Conservation (phyloP, 495 filamentous ascomycete species). For the Xylaria curta region DNA sequence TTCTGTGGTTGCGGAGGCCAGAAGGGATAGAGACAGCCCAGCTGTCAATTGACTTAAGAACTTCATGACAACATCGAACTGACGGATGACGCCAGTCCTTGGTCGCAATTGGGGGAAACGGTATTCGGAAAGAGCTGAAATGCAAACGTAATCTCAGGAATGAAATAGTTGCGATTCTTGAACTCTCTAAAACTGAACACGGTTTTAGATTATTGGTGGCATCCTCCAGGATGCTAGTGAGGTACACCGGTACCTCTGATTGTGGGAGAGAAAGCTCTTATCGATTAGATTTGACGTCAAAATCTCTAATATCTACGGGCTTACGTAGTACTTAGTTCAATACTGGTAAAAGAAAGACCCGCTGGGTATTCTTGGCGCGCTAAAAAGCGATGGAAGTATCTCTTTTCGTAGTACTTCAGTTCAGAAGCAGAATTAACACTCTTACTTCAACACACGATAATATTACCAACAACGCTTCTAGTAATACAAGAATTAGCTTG, state of each 20-base stretch:
- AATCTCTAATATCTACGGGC: too few relatives aligned
- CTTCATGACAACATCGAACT: slow-evolving; percentile 38
- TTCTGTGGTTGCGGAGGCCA: slow-evolving; percentile 23
- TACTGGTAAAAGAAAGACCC: too few relatives aligned
- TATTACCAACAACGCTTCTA: too few relatives aligned
- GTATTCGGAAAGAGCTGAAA: slow-evolving; percentile 3
- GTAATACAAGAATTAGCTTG: too few relatives aligned
- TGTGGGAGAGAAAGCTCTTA: slow-evolving; percentile 30
- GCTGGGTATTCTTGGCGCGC: too few relatives aligned
- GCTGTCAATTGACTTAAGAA: slow-evolving; percentile 39
- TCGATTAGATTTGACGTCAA: slow-evolving; percentile 38
- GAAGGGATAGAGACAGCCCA: slow-evolving; percentile 36
- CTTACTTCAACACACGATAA: too few relatives aligned
- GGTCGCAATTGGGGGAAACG: neutral
- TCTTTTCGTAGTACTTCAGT: too few relatives aligned
- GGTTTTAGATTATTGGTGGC: slow-evolving; percentile 37
- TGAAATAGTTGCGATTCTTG: slow-evolving; percentile 9
- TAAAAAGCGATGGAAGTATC: too few relatives aligned
- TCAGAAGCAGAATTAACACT: too few relatives aligned
- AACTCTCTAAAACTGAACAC: slow-evolving; percentile 38
- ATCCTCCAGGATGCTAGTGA: slow-evolving; percentile 12
- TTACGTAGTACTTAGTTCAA: too few relatives aligned
- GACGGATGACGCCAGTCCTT: neutral
- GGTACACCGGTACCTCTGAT: slow-evolving; percentile 14
- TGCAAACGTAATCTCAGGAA: slow-evolving; percentile 21